A percentile compares a stretch with the other conserved stretches of the same genome.
Conservation (phyloP, 768 basidiomycete species). For the Mrakia gelida region DNA sequence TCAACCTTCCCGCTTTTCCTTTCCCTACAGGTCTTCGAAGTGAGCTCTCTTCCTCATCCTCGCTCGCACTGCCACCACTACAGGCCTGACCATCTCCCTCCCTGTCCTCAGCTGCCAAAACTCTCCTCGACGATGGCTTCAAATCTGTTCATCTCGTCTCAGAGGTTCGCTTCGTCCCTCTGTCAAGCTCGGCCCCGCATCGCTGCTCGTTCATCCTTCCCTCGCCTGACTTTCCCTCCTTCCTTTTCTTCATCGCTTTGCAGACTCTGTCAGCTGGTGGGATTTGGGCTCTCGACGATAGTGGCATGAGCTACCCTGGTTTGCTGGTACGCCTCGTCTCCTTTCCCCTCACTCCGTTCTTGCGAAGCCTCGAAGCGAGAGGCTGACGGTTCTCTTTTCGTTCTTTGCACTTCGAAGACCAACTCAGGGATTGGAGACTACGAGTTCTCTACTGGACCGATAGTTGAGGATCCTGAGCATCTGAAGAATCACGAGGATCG, state of each 20-base stretch:
- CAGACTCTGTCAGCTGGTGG: not conserved
- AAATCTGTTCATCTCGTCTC: not conserved
- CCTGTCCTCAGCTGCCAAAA: not conserved
- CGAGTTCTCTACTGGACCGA: not conserved
- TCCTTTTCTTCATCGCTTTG: not conserved
- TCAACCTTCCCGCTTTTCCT: not conserved
- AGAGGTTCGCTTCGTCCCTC: not conserved
- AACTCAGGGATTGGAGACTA: conserved; percentile 2
- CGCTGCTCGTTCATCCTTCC: not conserved
- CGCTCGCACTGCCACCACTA: not conserved
- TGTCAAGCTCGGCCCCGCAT: not conserved
- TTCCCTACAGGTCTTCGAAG: not conserved
- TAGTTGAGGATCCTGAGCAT: not conserved
- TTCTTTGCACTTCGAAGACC: not conserved
- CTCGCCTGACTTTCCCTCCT: not conserved
- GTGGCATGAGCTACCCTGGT: not conserved
- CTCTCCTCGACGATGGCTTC: not conserved
- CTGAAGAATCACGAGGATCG: not conserved
- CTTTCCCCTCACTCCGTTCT: not conserved
- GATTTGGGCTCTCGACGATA: not conserved
- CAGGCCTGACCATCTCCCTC: not conserved
- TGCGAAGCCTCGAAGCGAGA: not conserved
- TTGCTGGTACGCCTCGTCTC: not conserved
- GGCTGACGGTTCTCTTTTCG: not conserved
- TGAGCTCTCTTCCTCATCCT: not conserved